phyloP scores from a whole-genome alignment of 108 stramenopile species.

The Cyclotella kingstonii region DNA sequence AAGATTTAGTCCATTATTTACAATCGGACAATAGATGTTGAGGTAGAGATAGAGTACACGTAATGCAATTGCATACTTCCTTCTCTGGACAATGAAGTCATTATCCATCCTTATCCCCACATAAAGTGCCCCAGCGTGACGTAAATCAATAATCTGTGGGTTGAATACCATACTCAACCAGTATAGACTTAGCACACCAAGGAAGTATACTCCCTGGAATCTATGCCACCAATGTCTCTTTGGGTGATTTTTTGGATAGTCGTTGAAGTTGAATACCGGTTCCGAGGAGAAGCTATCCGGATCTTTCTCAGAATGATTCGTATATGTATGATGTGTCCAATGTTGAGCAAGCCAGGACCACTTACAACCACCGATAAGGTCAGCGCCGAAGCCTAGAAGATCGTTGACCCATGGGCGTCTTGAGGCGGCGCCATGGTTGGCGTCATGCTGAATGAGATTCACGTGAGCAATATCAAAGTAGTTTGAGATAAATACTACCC shows the following conservation, averaged over 20 bases:
- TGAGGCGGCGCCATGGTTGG: conserved; percentile 92
- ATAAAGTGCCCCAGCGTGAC: conserved; percentile 59
- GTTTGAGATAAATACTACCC: too few species aligned
- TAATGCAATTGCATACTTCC: conserved; percentile 64
- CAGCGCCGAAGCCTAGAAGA: conserved; percentile 82
- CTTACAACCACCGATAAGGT: conserved; percentile 86
- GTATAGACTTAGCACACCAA: conserved; percentile 69
- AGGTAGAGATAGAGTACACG: conserved; percentile 63
- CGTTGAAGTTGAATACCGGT: conserved; percentile 82
- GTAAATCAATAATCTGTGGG: conserved; percentile 74
- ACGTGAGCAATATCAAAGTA: too few species aligned
- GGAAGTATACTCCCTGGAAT: conserved; percentile 79
- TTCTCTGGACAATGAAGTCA: conserved; percentile 60
- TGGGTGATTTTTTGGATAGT: conserved; percentile 72
- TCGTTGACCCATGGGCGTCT: conserved; percentile 80
- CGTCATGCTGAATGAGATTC: conserved; percentile 84
- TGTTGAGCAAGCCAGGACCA: conserved; percentile 91
- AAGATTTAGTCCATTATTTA: conserved; percentile 41
- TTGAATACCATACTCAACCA: conserved; percentile 83
- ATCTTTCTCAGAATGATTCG: conserved; percentile 81
- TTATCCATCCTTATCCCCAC: conserved; percentile 76
- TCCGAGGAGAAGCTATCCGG: conserved; percentile 85
- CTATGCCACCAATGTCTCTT: conserved; percentile 60
- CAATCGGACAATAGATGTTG: conserved; percentile 71
- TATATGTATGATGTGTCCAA: conserved; percentile 86